Evolutionary conservation across 2,329 filamentous ascomycete species (phyloP), one percentile per base, ranked within the genome.

Genomic region (Talaromyces sp.): DNA sequence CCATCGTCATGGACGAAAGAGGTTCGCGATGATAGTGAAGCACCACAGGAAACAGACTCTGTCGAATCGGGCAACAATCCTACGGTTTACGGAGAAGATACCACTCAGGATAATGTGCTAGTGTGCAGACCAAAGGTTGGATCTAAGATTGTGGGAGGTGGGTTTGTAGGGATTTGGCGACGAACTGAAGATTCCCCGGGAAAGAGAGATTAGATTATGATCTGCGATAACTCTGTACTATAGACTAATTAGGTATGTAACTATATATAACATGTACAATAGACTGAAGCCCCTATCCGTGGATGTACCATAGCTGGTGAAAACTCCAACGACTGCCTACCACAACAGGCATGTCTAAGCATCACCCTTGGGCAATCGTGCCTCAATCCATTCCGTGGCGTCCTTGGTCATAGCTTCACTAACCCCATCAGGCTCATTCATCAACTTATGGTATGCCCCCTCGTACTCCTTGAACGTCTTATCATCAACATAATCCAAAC

Each of bases 401-500:
- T 90, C 85, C 56, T 78, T 79, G 5, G 72, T 72, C 63, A 80
- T 80, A 53, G 63, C 60, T 19, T 67, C 67, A 55, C 60, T 64
- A n/a, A 69, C 63, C 13, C 65, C 67, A 10, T 68, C 63, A 36
- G 69, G 66, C 55, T 69, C 70, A 50, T 62, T 64, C 64, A 70
- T 65, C 46, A 72, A 71, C 75, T 89, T 87, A 75, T 97, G 92
- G 70, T 84, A 91, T 69, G 82, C 89, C 9, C 89, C 91, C 31
- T 89, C 84, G 70, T 94, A 96, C 19, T 78, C 74, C 76, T 84
- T 88, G 68, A 90, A 86, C 62, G 81, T 81, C 68, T 85, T 88
- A 71, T 95, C 90, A 64, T 80, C 76, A 6, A 88, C 77, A 52
- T 39, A 31, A 25, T 75, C 72, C 25, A 81, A 75, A 19, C 73